Evolutionary conservation across 1,284 basidiomycete genomes (phyloP).

Genomic region (Cutaneotrichosporon mucoides): DNA sequence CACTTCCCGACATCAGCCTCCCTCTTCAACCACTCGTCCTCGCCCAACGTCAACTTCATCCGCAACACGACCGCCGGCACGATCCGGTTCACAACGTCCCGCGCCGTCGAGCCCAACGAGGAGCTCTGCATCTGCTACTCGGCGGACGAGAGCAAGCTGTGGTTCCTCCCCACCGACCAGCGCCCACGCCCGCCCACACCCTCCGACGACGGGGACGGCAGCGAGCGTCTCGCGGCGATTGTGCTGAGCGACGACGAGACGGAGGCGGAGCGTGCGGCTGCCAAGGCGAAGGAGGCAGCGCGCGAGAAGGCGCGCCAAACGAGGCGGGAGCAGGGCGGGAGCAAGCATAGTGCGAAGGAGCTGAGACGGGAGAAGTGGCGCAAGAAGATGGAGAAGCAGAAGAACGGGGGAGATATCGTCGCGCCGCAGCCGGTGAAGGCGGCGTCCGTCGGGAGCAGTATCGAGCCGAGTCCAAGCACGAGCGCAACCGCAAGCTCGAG

Average conservation of each 20-base stretch:
- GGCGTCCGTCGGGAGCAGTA: not conserved
- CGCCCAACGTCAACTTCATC: constrained; percentile 48
- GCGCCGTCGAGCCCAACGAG: constrained; percentile 31
- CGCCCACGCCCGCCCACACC: not conserved
- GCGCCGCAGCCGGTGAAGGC: constrained; percentile 5
- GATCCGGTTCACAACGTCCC: constrained; percentile 36
- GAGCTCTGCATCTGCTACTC: constrained; percentile 47
- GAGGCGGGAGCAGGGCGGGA: constrained; percentile 5
- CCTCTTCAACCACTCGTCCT: constrained; percentile 49
- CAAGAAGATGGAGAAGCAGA: constrained; percentile 10
- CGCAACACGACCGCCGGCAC: constrained; percentile 28
- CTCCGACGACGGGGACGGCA: constrained; percentile 15
- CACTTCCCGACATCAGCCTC: constrained; percentile 29
- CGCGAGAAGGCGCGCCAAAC: not conserved
- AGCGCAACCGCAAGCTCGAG: too few species aligned
- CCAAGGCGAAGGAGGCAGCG: not conserved
- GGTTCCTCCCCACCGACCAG: constrained; percentile 34
- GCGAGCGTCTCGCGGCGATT: constrained; percentile 4
- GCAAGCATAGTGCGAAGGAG: constrained; percentile 13
- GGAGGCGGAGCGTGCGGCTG: not conserved
- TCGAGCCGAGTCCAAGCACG: too few species aligned
- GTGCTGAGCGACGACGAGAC: constrained; percentile 7
- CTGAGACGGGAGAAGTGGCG: constrained; percentile 13
- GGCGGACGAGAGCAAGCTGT: constrained; percentile 47
- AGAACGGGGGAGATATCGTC: not conserved